Evolutionary conservation across 371 early-diverging fungal species (phyloP).

Genomic region (Haplosporangium sp.): DNA sequence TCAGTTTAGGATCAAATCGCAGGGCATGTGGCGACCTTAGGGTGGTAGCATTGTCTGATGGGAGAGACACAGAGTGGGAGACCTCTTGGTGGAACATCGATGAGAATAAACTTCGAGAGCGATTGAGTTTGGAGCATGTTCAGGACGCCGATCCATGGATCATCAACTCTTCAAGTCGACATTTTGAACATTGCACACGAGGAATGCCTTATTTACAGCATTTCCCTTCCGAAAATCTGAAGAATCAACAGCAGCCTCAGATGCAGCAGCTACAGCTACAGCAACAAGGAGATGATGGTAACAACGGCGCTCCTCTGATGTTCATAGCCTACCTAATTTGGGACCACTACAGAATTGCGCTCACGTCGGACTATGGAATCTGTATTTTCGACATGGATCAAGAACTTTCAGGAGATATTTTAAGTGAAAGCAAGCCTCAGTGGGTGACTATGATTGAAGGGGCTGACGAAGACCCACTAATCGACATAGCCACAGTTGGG

Average conservation of each 20-base stretch:
- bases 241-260: no score
- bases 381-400: constrained; percentile 32
- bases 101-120: constrained; percentile 10
- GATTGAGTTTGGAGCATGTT: not conserved
- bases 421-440: not conserved
- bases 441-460: constrained; percentile 20
- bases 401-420: constrained; percentile 9
- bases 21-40: constrained; percentile 19
- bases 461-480: constrained; percentile 11
- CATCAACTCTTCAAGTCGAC: not conserved
- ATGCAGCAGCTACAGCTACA: not conserved
- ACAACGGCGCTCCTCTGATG: not conserved
- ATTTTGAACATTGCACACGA: constrained; percentile 4
- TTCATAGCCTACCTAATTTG: constrained; percentile 35
- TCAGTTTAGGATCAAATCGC: not conserved
- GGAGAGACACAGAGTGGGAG: constrained; percentile 31
- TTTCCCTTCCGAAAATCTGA: not conserved
- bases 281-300: not conserved
- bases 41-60: constrained; percentile 30
- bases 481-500: constrained; percentile 37
- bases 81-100: constrained; percentile 24
- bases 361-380: constrained; percentile 27
- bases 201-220: not conserved
- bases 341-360: constrained; percentile 37
- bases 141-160: not conserved